These are phyloP conservation scores for Sequoiadendron giganteum DNA, from an alignment of 75 land plant species.

Conservation along the genomic window DNA sequence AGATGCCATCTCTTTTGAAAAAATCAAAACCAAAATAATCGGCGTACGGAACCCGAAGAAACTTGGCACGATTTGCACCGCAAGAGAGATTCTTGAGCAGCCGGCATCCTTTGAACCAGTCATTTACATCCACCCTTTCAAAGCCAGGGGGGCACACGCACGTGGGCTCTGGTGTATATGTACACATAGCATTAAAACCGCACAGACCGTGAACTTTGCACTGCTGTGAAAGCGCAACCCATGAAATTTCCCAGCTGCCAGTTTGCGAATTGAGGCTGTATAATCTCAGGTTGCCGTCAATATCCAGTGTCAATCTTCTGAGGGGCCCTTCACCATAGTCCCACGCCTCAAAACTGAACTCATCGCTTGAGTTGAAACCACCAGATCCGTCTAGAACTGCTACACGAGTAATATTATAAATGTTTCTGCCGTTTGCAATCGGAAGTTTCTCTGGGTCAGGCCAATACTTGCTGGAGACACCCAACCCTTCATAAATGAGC, in stretches of 20 bases:
- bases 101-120: constrained; percentile 37
- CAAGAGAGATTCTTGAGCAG: constrained; percentile 22
- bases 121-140: too few relatives aligned
- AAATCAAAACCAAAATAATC: constrained; percentile 49
- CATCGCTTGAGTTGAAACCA: constrained; percentile 32
- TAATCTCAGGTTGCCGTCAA: constrained; percentile 41
- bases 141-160: too few relatives aligned
- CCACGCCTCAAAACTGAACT: constrained; percentile 22
- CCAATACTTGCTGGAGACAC: too few relatives aligned
- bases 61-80: not conserved
- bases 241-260: too few relatives aligned
- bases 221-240: too few relatives aligned
- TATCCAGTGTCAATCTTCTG: constrained; percentile 21
- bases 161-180: too few relatives aligned
- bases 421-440: constrained; percentile 21
- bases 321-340: constrained; percentile 32
- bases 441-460: constrained; percentile 7
- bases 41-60: constrained; percentile 24
- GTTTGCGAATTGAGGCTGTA: constrained; percentile 21
- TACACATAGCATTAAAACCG: too few relatives aligned
- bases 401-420: constrained; percentile 32
- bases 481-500: too few relatives aligned
- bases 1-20: not conserved
- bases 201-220: too few relatives aligned
- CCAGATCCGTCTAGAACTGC: constrained; percentile 33